phyloP scores from a whole-genome alignment of 805 yeast species.

The Debaryomyces prosopidis region DNA sequence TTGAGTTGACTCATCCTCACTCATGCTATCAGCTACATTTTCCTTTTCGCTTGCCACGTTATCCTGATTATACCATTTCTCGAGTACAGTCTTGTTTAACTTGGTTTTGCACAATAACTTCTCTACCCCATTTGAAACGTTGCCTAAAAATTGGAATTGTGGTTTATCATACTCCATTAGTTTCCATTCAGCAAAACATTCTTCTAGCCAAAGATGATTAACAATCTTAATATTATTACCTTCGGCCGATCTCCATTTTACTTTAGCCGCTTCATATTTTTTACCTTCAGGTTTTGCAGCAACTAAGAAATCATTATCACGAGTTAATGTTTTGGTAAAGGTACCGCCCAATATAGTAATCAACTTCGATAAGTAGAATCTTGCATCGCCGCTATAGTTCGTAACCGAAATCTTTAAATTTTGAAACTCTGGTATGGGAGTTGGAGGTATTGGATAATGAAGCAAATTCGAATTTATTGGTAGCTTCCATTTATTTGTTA shows the following conservation, averaged over 20 bases:
- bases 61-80: conserved; percentile 29
- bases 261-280: conserved; percentile 69
- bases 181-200: conserved; percentile 63
- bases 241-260: conserved; percentile 51
- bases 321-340: conserved; percentile 66
- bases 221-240: conserved; percentile 48
- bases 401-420: conserved; percentile 66
- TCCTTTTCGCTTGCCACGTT: conserved; percentile 13
- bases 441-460: conserved; percentile 66
- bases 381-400: conserved; percentile 82
- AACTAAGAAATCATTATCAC: conserved; percentile 69
- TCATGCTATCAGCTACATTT: conserved; percentile 29
- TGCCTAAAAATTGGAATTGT: conserved; percentile 50
- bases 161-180: conserved; percentile 45
- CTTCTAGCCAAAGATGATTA: conserved; percentile 89
- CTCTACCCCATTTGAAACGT: conserved; percentile 37
- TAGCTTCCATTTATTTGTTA: conserved; percentile 51
- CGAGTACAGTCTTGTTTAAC: conserved; percentile 42
- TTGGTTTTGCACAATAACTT: conserved; percentile 55
- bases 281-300: conserved; percentile 68
- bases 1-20: conserved; percentile 22
- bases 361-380: conserved; percentile 67
- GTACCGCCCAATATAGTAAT: conserved; percentile 71
- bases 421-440: conserved; percentile 53
- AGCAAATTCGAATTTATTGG: conserved; percentile 58